phyloP scores from a whole-genome alignment of 441 rosid genomes.

The Dalechampia spathulata region DNA sequence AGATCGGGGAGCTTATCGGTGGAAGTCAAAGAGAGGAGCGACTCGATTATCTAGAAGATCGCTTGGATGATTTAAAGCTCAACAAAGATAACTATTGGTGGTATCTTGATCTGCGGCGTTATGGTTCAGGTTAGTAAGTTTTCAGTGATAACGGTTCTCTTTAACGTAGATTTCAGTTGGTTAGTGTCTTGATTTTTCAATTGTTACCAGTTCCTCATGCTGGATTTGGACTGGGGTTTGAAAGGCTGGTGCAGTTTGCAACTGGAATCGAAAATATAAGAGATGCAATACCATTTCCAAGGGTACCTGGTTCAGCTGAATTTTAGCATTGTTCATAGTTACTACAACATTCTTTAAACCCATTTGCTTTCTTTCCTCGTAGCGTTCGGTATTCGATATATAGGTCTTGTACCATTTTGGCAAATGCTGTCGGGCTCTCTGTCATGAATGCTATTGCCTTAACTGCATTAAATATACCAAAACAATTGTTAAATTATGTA shows the following conservation, averaged over 20 bases:
- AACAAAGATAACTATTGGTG: constrained; percentile 87
- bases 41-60: constrained; percentile 68
- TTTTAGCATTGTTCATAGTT: no score
- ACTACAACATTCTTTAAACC: no score
- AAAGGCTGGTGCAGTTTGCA: constrained; percentile 91
- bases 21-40: constrained; percentile 99
- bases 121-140: constrained; percentile 69
- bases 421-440: no score
- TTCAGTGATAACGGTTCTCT: not conserved
- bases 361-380: no score
- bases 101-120: constrained; percentile 94
- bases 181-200: constrained; percentile 3
- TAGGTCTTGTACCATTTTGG: no score
- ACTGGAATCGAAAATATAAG: constrained; percentile 89
- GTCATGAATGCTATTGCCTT: no score
- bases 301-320: constrained; percentile 86
- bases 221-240: constrained; percentile 90
- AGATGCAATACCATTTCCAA: constrained; percentile 89
- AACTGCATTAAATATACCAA: no score
- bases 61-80: constrained; percentile 67
- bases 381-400: no score
- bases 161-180: not conserved
- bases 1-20: constrained; percentile 95
- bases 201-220: constrained; percentile 80
- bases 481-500: no score